Evolutionary conservation across 1,284 basidiomycete species (phyloP), one percentile per base, ranked within the genome.

Genomic region (Rhodotorula sp.): DNA sequence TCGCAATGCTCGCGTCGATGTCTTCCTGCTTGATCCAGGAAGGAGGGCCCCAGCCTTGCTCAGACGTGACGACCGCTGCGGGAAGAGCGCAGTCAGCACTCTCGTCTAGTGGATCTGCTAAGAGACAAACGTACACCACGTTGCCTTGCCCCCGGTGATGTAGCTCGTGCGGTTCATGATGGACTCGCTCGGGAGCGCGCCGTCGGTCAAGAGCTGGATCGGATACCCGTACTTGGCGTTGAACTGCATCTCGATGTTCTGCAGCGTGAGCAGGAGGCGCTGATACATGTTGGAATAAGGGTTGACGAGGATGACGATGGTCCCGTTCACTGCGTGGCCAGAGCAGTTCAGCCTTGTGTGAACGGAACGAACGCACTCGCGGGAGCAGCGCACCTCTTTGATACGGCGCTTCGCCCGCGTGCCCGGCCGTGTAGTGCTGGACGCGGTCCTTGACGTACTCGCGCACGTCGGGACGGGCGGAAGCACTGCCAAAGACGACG

Each of bases 151-250:
- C 23, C 19, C n/a, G 34, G 63, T 64, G 46, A 65, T 48, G 41
- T n/a, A 60, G 13, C 14, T 12, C 12, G 68, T 61, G 19, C 62
- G 27, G 44, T 55, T n/a, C 45, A 8, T 44, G 19, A 69, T 34
- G 21, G 14, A 53, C 46, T 49, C 48, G 21, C 34, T 19, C n/a
- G 68, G 68, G n/a, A 69, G 48, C n/a, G 55, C 23, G 12, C 68
- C 68, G 23, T 69, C 58, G 7, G 52, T 65, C 45, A 69, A 53
- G 13, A 69, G 59, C 58, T 69, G 68, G 44, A 69, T 61, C 34
- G 68, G 68, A 46, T 69, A 69, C 7, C 68, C 68, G 13, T 61
- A 23, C 16, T 53, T 13, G 34, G 46, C 7, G 44, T 69, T 69
- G 63, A 69, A 69, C 27, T 59, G 52, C 45, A 48, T 46, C 42